These are phyloP conservation scores for Alternaria conjuncta DNA, from an alignment of 2,329 filamentous ascomycete species.

Conservation along the genomic window DNA sequence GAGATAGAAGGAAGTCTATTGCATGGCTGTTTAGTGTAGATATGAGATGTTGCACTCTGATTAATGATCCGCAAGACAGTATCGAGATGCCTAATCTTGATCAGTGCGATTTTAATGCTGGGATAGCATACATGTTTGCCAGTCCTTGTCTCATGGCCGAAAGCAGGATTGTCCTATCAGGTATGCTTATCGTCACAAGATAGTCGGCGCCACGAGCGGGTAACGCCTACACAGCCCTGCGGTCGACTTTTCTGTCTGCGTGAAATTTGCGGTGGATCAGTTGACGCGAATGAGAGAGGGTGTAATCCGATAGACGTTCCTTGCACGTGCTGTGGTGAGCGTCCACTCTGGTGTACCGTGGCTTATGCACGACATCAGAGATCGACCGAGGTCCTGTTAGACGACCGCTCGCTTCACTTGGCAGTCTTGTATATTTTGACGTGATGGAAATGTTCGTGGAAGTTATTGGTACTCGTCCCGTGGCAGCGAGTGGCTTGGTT, in stretches of 20 bases:
- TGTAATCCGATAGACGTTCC: constrained; percentile 17
- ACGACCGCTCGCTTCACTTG: constrained; percentile 17
- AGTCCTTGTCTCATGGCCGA: not conserved
- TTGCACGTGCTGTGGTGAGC: constrained; percentile 15
- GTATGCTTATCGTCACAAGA: not conserved
- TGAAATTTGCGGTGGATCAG: constrained; percentile 7
- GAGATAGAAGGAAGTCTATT: not conserved
- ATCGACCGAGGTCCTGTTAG: constrained; percentile 19
- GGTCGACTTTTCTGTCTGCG: not conserved
- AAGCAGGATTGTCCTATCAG: not conserved
- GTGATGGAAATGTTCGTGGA: not conserved
- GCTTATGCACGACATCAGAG: constrained; percentile 36
- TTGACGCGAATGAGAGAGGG: constrained; percentile 10
- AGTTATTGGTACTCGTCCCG: not conserved
- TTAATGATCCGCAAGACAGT: not conserved
- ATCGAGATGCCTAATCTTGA: not conserved
- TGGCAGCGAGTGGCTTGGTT: not conserved
- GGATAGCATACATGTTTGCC: not conserved
- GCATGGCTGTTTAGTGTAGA: not conserved
- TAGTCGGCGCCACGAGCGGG: constrained; percentile 7
- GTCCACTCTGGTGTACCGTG: constrained; percentile 23
- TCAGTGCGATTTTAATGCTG: not conserved
- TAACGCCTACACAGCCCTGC: not conserved
- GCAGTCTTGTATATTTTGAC: constrained; percentile 1
- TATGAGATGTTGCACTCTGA: not conserved